Evolutionary conservation across 345 rosid genomes (phyloP).

Genomic region (Salix exigua): DNA sequence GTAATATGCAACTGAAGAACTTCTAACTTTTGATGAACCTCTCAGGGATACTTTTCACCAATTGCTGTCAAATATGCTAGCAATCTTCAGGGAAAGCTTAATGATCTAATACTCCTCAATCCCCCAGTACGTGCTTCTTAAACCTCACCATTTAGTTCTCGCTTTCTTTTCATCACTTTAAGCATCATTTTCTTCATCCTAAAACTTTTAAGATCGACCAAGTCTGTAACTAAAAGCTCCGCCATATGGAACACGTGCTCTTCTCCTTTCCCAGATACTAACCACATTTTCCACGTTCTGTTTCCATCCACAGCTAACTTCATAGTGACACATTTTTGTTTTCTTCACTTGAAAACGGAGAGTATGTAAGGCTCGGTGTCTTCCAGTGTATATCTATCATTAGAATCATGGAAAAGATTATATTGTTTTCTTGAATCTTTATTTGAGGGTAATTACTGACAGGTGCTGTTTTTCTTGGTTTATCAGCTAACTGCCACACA

Average conservation of each 20-base stretch:
- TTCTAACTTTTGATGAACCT: slow-evolving; percentile 16
- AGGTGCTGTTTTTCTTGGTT: slow-evolving; percentile 1
- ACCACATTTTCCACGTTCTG: too few relatives aligned
- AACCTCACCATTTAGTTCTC: slow-evolving; percentile 11
- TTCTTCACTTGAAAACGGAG: not conserved
- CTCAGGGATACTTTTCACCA: slow-evolving; percentile 80
- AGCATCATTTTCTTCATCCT: not conserved
- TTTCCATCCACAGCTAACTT: too few relatives aligned
- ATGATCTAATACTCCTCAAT: slow-evolving; percentile 69
- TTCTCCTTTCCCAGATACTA: too few relatives aligned
- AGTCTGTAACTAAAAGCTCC: too few relatives aligned
- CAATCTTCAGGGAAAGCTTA: slow-evolving; percentile 63
- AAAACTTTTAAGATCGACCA: not conserved
- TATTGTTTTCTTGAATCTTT: too few relatives aligned
- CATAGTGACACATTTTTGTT: not conserved
- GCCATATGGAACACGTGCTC: too few relatives aligned
- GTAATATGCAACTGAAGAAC: not conserved
- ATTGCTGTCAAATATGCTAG: slow-evolving; percentile 69
- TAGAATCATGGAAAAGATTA: not conserved
- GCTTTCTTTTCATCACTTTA: not conserved
- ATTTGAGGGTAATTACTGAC: not conserved
- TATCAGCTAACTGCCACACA: slow-evolving; percentile 66
- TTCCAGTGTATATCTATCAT: not conserved
- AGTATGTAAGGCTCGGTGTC: not conserved
- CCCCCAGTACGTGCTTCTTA: slow-evolving; percentile 63